These are phyloP conservation scores for Domatiomyces catenatus DNA, from an alignment of 2,329 filamentous ascomycete species.

Conservation along the genomic window DNA sequence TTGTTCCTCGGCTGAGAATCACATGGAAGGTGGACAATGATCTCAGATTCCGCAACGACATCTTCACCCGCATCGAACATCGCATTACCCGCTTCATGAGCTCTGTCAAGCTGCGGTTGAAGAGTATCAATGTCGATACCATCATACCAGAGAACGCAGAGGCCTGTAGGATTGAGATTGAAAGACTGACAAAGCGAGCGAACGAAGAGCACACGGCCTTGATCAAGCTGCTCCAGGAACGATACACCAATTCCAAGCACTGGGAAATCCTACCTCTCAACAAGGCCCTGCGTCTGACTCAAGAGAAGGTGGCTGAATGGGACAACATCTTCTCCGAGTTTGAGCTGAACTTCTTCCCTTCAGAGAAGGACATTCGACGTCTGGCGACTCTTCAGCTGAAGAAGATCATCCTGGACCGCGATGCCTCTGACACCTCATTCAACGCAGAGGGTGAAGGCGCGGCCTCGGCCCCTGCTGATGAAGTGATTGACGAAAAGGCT, in stretches of 20 bases:
- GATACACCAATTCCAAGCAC: slow-evolving; percentile 86
- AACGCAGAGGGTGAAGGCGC: slow-evolving; percentile 51
- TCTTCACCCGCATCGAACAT: slow-evolving; percentile 66
- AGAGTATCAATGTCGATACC: slow-evolving; percentile 79
- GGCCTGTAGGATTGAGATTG: slow-evolving; percentile 66
- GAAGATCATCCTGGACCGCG: slow-evolving; percentile 79
- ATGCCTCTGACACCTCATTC: slow-evolving; percentile 64
- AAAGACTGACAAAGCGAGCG: slow-evolving; percentile 58
- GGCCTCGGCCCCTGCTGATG: slow-evolving; percentile 34
- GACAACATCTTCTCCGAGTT: slow-evolving; percentile 81
- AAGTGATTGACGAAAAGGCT: slow-evolving; percentile 20
- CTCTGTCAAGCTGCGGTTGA: slow-evolving; percentile 69
- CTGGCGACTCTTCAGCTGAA: slow-evolving; percentile 83
- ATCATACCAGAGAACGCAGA: slow-evolving; percentile 77
- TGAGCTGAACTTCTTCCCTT: slow-evolving; percentile 78
- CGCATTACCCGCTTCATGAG: slow-evolving; percentile 74
- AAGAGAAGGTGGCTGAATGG: slow-evolving; percentile 88
- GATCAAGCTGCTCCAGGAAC: slow-evolving; percentile 64
- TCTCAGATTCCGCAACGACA: slow-evolving; percentile 78
- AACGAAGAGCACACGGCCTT: slow-evolving; percentile 68
- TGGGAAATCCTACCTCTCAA: slow-evolving; percentile 96
- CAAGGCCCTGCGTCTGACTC: slow-evolving; percentile 69
- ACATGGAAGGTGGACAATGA: slow-evolving; percentile 98
- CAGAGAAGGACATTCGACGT: slow-evolving; percentile 88
- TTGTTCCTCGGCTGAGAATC: slow-evolving; percentile 75